Conservation (phyloP, 139 green algal species). For the Protoeuglena noctilucae region DNA sequence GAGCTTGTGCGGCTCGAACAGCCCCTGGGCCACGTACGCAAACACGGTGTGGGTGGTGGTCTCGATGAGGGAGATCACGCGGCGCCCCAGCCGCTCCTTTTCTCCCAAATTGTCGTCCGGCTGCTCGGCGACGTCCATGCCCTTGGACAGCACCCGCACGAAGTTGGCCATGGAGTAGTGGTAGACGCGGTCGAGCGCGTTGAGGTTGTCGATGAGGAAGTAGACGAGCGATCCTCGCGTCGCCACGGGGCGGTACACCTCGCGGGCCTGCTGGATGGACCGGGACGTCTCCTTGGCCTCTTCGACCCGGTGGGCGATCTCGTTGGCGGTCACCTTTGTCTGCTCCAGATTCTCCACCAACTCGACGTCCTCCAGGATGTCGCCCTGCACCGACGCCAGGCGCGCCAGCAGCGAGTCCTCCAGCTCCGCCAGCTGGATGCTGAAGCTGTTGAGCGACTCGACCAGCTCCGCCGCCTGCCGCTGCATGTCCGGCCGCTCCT, state of each 20-base stretch:
- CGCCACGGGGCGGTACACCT: slow-evolving; percentile 67
- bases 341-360: slow-evolving; percentile 80
- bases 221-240: slow-evolving; percentile 62
- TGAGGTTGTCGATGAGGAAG: slow-evolving; percentile 79
- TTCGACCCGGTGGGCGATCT: slow-evolving; percentile 69
- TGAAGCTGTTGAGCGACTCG: slow-evolving; percentile 62
- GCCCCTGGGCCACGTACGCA: slow-evolving; percentile 53
- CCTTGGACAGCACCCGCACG: slow-evolving; percentile 59
- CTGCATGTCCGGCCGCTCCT: slow-evolving; percentile 72
- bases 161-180: slow-evolving; percentile 89
- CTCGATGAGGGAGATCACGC: slow-evolving; percentile 4
- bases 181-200: slow-evolving; percentile 70
- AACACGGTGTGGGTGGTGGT: slow-evolving; percentile 34
- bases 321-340: slow-evolving; percentile 67
- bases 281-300: slow-evolving; percentile 47
- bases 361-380: slow-evolving; percentile 84
- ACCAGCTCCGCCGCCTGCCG: slow-evolving; percentile 37
- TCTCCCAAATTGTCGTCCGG: slow-evolving; percentile 11
- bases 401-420: slow-evolving; percentile 71
- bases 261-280: slow-evolving; percentile 54
- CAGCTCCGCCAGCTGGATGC: slow-evolving; percentile 63
- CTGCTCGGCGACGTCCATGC: slow-evolving; percentile 56
- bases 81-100: slow-evolving; percentile 11
- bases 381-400: slow-evolving; percentile 58
- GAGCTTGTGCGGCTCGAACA: slow-evolving; percentile 91